These are phyloP conservation scores for Hygrophorus russula DNA, from an alignment of 768 basidiomycete species.

Conservation along the genomic window DNA sequence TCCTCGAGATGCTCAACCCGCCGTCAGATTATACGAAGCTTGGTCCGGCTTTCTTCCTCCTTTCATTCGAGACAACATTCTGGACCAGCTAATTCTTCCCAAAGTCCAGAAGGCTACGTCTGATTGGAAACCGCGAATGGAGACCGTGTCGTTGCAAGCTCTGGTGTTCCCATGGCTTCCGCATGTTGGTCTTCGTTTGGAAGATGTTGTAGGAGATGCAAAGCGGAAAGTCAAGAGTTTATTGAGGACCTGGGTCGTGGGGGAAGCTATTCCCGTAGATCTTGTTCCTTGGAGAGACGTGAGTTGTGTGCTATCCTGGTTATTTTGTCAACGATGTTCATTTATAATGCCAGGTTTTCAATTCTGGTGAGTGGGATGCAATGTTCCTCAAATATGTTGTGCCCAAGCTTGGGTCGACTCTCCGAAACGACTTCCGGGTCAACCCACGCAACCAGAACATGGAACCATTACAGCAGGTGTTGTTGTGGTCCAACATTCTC, in stretches of 20 bases:
- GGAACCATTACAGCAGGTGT: constrained; percentile 63
- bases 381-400: constrained; percentile 86
- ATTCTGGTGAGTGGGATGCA: constrained; percentile 77
- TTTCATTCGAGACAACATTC: constrained; percentile 89
- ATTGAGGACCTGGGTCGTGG: constrained; percentile 62
- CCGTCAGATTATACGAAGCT: constrained; percentile 73
- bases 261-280: constrained; percentile 68
- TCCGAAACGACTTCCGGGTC: constrained; percentile 81
- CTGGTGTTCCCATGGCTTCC: constrained; percentile 97
- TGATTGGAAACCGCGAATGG: constrained; percentile 67
- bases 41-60: constrained; percentile 84
- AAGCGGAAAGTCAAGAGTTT: constrained; percentile 75
- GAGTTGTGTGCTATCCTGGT: constrained; percentile 17
- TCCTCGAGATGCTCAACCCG: constrained; percentile 59
- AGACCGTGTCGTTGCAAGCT: constrained; percentile 50
- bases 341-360: constrained; percentile 49
- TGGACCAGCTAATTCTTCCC: constrained; percentile 92
- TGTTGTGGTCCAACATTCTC: constrained; percentile 68
- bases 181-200: constrained; percentile 70
- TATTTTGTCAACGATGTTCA: constrained; percentile 1
- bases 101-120: constrained; percentile 79
- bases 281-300: constrained; percentile 76
- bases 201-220: constrained; percentile 80
- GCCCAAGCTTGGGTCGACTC: constrained; percentile 74
- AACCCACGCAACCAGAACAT: constrained; percentile 90